Base-by-base conservation (phyloP, 108 stramenopile species). In the Pseudonitzschia multiseries region DNA sequence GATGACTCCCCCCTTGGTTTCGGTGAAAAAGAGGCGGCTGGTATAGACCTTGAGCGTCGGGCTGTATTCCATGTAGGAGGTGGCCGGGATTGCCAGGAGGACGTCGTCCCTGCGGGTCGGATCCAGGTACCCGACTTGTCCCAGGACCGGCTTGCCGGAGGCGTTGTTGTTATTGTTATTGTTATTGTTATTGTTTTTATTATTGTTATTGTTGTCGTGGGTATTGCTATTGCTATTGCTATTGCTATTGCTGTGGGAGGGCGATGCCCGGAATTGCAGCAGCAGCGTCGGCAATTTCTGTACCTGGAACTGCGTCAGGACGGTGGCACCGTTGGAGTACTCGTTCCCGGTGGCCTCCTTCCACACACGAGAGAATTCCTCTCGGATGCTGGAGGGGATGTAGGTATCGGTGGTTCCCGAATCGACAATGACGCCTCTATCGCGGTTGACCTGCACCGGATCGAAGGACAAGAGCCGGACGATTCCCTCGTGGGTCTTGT, bases 401-500 rank as follows among this genome's bases (percentile, higher is more conserved):
- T 97, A 97, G 2, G 98, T 98, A 51, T 86, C 85, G 1, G 97
- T 97, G 4, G 98, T 96, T 13, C 96, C 97, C 56, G 84, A 86
- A 83, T 99, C 97, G 20, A 99, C 90, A 80, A 96, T 97, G 43
- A 89, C 95, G 20, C 93, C 94, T 50, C 96, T 90, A 3, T 96
- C 93, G 17, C 79, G 79, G 66, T 95, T 93, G 70, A 90, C 72
- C 6, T 21, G 44, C 2, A 46, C 72, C 17, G 74, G 60, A 74
- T 88, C 71, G 26, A 87, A 70, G 20, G 32, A 6, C 18, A 0
- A 8, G 36, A 41, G 8, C 29, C 17, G 54, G 54, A 81, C 73
- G 56, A 82, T 80, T 51, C 77, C 69, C n/a, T 82, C 42, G 13
- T 26, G 2, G 9, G 13, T 26, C 24, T 26, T 9, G 54, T 20